Conservation (phyloP, 108 stramenopile genomes). For the Cafeteria roenbergensis region DNA sequence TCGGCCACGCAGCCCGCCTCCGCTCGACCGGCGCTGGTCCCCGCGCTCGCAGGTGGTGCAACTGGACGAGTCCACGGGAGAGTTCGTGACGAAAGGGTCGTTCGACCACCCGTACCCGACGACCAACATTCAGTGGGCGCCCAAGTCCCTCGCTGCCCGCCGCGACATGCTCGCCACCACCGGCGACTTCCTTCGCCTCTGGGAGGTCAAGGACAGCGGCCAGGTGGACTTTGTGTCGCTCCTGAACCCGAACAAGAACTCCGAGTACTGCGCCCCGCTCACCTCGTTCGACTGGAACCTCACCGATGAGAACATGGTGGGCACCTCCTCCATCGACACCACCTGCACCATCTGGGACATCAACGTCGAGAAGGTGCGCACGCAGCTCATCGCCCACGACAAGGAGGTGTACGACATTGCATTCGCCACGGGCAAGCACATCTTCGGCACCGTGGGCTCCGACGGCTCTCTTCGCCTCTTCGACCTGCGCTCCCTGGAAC, state of each 20-base stretch:
- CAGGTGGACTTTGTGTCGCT: conserved; percentile 61
- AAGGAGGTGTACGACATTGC: conserved; percentile 94
- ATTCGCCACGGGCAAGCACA: conserved; percentile 74
- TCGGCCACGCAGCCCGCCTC: too few species aligned
- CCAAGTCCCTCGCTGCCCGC: conserved; percentile 41
- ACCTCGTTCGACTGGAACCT: conserved; percentile 90
- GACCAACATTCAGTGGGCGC: conserved; percentile 75
- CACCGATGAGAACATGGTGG: conserved; percentile 63
- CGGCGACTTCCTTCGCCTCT: conserved; percentile 84
- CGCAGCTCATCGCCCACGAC: conserved; percentile 97
- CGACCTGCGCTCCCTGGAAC: conserved; percentile 82
- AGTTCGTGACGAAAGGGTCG: conserved; percentile 19
- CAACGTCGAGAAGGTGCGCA: conserved; percentile 56
- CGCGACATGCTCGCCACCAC: conserved; percentile 86
- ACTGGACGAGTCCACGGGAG: conserved; percentile 6
- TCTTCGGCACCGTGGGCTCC: conserved; percentile 89
- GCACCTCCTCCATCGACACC: conserved; percentile 83
- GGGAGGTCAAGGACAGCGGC: conserved; percentile 57
- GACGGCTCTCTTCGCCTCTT: conserved; percentile 92
- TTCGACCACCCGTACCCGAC: conserved; percentile 88
- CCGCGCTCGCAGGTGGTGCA: neutral
- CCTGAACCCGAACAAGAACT: conserved; percentile 59
- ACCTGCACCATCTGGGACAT: conserved; percentile 98
- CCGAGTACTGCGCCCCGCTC: conserved; percentile 86
- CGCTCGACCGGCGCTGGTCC: too few species aligned